These are phyloP conservation scores for Carallia brachiata DNA, from an alignment of 345 rosid species.

Conservation along the genomic window DNA sequence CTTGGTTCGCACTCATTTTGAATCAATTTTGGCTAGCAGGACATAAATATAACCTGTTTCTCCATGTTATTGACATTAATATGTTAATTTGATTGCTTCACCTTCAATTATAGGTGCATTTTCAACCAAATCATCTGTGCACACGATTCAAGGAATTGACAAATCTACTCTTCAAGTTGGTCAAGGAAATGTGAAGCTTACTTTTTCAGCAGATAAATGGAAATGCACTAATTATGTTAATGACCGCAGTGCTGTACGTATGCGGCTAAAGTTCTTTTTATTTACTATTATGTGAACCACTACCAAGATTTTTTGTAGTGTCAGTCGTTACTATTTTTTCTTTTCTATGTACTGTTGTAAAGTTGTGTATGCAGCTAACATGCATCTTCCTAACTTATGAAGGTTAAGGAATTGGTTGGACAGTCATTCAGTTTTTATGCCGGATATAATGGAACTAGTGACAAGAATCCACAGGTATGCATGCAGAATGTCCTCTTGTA, in stretches of 20 bases:
- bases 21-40: conserved; percentile 20
- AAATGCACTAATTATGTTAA: conserved; percentile 47
- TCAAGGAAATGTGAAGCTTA: conserved; percentile 69
- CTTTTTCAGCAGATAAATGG: conserved; percentile 48
- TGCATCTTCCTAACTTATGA: conserved; percentile 22
- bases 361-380: conserved; percentile 24
- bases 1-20: conserved; percentile 15
- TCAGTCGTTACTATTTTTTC: background rate
- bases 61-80: conserved; percentile 8
- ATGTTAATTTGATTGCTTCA: conserved; percentile 10
- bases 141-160: conserved; percentile 38
- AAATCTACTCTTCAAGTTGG: conserved; percentile 57
- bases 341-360: background rate
- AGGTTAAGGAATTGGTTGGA: conserved; percentile 69
- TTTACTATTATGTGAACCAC: background rate
- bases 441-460: conserved; percentile 56
- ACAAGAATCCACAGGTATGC: conserved; percentile 69
- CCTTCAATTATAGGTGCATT: conserved; percentile 46
- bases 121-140: conserved; percentile 51
- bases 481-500: conserved; percentile 17
- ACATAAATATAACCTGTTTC: conserved; percentile 21
- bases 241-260: conserved; percentile 59
- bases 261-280: background rate
- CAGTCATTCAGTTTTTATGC: conserved; percentile 73
- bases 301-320: conserved; percentile 2